Percentiles rank a stretch among this genome's conserved stretches.
phyloP scores from a whole-genome alignment of 129 eudicot genomes.

The Flaveria sonorensis region DNA sequence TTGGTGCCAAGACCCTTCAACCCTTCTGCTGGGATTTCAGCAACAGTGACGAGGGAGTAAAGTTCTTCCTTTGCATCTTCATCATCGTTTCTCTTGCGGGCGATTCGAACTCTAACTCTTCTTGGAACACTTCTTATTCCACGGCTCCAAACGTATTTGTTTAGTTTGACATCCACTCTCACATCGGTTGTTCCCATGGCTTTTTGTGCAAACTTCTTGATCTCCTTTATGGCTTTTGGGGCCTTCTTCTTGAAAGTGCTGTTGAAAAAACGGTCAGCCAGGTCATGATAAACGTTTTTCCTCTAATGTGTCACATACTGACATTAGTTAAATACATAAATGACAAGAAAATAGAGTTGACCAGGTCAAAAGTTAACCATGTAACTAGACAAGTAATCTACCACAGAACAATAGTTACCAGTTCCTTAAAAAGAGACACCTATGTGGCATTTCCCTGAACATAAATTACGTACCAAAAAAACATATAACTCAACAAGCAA shows the following conservation, averaged over 20 bases:
- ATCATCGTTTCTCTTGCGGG: constrained; percentile 74
- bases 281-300: background rate
- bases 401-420: background rate
- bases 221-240: constrained; percentile 76
- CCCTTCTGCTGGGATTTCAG: constrained; percentile 64
- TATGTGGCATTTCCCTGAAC: background rate
- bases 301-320: background rate
- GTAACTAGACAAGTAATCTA: background rate
- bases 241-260: constrained; percentile 75
- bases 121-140: constrained; percentile 79
- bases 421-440: background rate
- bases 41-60: constrained; percentile 72
- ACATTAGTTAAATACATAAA: background rate
- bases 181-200: constrained; percentile 77
- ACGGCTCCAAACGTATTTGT: constrained; percentile 72
- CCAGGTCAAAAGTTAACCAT: background rate
- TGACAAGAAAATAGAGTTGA: background rate
- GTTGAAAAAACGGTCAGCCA: background rate
- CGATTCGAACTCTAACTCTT: constrained; percentile 70
- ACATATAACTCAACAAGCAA: too few species aligned
- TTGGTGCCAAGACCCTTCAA: constrained; percentile 69
- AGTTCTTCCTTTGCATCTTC: constrained; percentile 82
- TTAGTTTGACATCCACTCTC: constrained; percentile 75
- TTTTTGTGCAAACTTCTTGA: constrained; percentile 62
- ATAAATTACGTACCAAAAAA: too few species aligned